A percentile compares a stretch with the other conserved stretches of the same genome.
Conservation (phyloP, 2,329 filamentous ascomycete genomes). For the Hymenoscyphus infarciens region DNA sequence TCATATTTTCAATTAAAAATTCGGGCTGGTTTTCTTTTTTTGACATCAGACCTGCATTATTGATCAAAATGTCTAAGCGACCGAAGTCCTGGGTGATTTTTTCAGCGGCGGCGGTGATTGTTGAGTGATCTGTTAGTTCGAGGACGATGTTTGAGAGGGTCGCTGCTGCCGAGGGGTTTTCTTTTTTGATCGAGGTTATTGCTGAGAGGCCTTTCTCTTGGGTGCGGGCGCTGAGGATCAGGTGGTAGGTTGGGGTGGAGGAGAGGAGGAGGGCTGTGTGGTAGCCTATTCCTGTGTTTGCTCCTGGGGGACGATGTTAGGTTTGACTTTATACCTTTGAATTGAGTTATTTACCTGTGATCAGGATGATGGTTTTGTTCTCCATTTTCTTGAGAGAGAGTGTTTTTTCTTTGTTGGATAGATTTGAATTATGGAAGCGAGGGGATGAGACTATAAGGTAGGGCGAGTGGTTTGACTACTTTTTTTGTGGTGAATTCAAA, state of each 20-base stretch:
- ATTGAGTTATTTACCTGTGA: not conserved
- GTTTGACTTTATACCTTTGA: not conserved
- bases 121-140: constrained; percentile 21
- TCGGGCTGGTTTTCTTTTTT: not conserved
- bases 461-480: too few relatives aligned
- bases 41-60: constrained; percentile 29
- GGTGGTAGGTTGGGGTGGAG: not conserved
- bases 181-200: not conserved
- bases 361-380: not conserved
- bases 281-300: not conserved
- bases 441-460: too few relatives aligned
- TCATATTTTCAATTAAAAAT: not conserved
- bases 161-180: not conserved
- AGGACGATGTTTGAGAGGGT: not conserved
- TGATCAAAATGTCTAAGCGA: constrained; percentile 36
- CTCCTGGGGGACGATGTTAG: not conserved
- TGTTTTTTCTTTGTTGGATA: too few relatives aligned
- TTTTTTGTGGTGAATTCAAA: too few relatives aligned
- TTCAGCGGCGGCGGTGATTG: constrained; percentile 32
- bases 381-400: too few relatives aligned
- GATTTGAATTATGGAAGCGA: too few relatives aligned
- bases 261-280: not conserved
- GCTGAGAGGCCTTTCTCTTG: not conserved
- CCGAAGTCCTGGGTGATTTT: constrained; percentile 29
- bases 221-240: not conserved